A percentile compares a stretch with the other conserved stretches of the same genome.
These are phyloP conservation scores for Musa itinerans DNA, from an alignment of 176 grass and related monocot genomes.

Conservation along the genomic window DNA sequence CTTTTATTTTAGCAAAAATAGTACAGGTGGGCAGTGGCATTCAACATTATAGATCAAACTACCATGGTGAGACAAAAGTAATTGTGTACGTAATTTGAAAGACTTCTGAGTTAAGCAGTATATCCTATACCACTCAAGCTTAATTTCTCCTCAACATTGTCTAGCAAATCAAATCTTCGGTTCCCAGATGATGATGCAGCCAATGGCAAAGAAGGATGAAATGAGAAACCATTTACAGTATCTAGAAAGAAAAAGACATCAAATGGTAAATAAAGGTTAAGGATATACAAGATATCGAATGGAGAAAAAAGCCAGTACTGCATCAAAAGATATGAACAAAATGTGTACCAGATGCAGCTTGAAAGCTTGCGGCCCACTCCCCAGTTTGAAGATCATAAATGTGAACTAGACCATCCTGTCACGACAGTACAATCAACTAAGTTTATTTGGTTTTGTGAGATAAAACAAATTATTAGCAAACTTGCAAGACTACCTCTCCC, in stretches of 20 bases:
- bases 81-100: too few species aligned
- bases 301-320: neutral
- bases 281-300: slow-evolving; percentile 15
- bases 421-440: slow-evolving; percentile 1
- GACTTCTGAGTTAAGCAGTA: neutral
- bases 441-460: neutral
- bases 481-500: slow-evolving; percentile 48
- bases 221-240: slow-evolving; percentile 67
- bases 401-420: slow-evolving; percentile 83
- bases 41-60: too few species aligned
- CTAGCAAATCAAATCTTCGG: slow-evolving; percentile 53
- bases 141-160: slow-evolving; percentile 46
- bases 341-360: slow-evolving; percentile 75
- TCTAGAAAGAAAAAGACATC: slow-evolving; percentile 39
- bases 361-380: slow-evolving; percentile 62
- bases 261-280: neutral
- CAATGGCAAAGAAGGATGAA: slow-evolving; percentile 78
- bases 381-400: slow-evolving; percentile 86
- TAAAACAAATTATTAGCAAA: neutral
- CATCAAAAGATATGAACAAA: slow-evolving; percentile 2
- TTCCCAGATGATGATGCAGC: slow-evolving; percentile 78
- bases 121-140: slow-evolving; percentile 35
- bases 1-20: too few species aligned
- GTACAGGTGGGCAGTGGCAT: too few species aligned
- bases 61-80: too few species aligned